Conservation (phyloP, 805 yeast genomes). For the Starmerella tilneyi region DNA sequence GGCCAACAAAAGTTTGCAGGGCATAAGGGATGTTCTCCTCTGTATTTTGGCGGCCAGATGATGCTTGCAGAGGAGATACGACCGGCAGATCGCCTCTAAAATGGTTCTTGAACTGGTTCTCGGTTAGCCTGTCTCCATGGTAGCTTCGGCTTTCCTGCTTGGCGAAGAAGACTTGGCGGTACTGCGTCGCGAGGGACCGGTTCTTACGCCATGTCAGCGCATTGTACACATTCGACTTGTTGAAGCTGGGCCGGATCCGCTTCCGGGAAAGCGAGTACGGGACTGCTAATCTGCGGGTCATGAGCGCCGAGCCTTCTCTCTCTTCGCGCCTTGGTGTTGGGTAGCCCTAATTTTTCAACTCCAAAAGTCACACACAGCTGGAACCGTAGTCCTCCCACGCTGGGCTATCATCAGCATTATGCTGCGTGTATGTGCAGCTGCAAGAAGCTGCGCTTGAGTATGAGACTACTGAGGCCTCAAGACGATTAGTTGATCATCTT, state of each 20-base stretch:
- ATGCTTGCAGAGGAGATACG: constrained; percentile 76
- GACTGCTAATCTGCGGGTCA: constrained; percentile 29
- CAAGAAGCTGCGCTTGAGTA: too few relatives aligned
- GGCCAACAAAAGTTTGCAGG: constrained; percentile 75
- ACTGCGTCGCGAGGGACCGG: constrained; percentile 44
- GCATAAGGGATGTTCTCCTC: constrained; percentile 58
- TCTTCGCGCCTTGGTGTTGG: not conserved
- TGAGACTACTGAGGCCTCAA: too few relatives aligned
- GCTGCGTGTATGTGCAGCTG: too few relatives aligned
- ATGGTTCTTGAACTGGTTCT: constrained; percentile 61
- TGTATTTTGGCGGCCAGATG: constrained; percentile 19
- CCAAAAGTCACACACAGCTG: constrained; percentile 5
- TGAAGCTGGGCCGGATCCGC: constrained; percentile 72
- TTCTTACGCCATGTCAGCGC: constrained; percentile 56
- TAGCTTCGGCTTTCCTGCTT: constrained; percentile 88
- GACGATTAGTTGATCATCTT: too few relatives aligned
- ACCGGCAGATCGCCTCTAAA: constrained; percentile 65
- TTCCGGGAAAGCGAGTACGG: constrained; percentile 32
- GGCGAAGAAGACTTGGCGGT: constrained; percentile 84
- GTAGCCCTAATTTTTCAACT: constrained; percentile 4
- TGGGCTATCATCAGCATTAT: too few relatives aligned
- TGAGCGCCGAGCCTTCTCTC: constrained; percentile 10
- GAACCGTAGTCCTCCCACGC: too few relatives aligned
- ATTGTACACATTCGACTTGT: constrained; percentile 84
- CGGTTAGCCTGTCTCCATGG: constrained; percentile 90